Conservation (phyloP, 345 rosid genomes). For the Crucihimalaya himalaica region DNA sequence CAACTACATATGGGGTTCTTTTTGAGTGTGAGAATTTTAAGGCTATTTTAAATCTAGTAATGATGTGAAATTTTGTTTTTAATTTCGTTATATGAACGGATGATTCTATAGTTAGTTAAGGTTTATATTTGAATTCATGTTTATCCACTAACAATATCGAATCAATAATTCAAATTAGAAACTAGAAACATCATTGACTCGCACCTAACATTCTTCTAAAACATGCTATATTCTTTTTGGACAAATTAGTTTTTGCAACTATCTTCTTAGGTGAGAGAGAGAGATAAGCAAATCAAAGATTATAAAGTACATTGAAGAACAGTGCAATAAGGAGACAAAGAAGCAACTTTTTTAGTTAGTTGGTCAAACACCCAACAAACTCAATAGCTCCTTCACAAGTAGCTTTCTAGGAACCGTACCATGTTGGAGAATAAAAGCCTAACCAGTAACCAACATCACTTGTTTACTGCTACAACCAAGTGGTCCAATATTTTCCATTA, state of each 20-base stretch:
- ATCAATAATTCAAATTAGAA: neutral
- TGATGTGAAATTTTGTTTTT: neutral
- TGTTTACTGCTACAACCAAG: constrained; percentile 24
- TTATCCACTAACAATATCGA: neutral
- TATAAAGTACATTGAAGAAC: constrained; percentile 27
- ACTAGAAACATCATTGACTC: constrained; percentile 12
- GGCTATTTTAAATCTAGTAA: neutral
- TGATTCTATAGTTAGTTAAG: neutral
- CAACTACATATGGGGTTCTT: neutral
- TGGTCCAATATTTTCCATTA: constrained; percentile 32
- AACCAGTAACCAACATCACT: constrained; percentile 9
- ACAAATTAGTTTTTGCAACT: constrained; percentile 10
- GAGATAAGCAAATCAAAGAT: neutral
- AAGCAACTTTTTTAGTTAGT: constrained; percentile 35
- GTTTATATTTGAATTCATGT: neutral
- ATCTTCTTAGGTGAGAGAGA: constrained; percentile 19
- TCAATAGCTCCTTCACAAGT: constrained; percentile 28
- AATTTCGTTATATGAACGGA: neutral
- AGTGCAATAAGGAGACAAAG: constrained; percentile 26
- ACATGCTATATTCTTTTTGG: neutral
- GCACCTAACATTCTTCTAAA: constrained; percentile 1
- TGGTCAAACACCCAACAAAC: constrained; percentile 37
- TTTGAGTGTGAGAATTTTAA: neutral
- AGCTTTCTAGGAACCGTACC: constrained; percentile 29
- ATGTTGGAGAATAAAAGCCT: constrained; percentile 28